Percentiles rank a stretch among this genome's conserved stretches.
These are phyloP conservation scores for Neurospora tetrasperma DNA, from an alignment of 495 filamentous ascomycete species.

Conservation along the genomic window DNA sequence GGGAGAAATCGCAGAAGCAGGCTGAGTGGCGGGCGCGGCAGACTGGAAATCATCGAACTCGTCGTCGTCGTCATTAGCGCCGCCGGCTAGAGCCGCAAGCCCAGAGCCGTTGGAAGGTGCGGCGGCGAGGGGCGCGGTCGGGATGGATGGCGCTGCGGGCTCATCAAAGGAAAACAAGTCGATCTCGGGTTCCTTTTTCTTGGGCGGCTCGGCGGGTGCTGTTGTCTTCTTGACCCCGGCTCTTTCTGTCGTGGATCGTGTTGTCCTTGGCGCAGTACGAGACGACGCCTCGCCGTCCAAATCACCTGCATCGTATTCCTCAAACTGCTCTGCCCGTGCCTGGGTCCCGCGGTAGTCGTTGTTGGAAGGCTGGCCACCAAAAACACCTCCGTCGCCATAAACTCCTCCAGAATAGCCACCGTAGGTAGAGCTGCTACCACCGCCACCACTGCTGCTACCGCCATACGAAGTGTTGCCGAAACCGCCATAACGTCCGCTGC, in stretches of 20 bases:
- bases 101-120: conserved; percentile 36
- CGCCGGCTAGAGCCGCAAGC: conserved; percentile 41
- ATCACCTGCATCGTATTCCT: conserved; percentile 78
- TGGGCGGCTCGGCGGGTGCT: conserved; percentile 40
- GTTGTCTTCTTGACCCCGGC: conserved; percentile 41
- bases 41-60: conserved; percentile 97
- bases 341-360: conserved; percentile 53
- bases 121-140: conserved; percentile 39
- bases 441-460: conserved; percentile 36
- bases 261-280: conserved; percentile 26
- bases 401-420: conserved; percentile 83
- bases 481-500: conserved; percentile 65
- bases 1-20: conserved; percentile 26
- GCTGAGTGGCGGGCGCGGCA: conserved; percentile 51
- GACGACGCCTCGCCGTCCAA: conserved; percentile 56
- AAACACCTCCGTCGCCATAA: conserved; percentile 88
- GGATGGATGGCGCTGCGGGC: conserved; percentile 29
- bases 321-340: conserved; percentile 62
- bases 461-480: conserved; percentile 56
- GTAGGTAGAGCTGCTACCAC: conserved; percentile 52
- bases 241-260: conserved; percentile 29
- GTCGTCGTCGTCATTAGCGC: conserved; percentile 68
- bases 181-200: conserved; percentile 73
- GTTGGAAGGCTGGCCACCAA: conserved; percentile 46
- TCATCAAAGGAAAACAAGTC: conserved; percentile 91